phyloP scores from a whole-genome alignment of 306 rosid genomes.

The Arachis stenosperma region DNA sequence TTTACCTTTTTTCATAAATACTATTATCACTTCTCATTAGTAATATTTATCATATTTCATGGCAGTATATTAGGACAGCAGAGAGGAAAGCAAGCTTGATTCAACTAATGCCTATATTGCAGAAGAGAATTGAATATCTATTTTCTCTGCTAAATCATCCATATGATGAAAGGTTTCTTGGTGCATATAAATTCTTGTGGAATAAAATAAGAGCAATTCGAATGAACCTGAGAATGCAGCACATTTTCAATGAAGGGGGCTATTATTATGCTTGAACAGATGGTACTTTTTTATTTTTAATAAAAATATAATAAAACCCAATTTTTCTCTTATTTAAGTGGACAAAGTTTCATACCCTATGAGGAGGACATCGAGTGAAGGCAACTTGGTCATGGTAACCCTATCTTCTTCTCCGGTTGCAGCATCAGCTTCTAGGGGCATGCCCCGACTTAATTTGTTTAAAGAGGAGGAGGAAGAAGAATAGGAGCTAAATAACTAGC shows the following conservation, averaged over 20 bases:
- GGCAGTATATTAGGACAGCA: conserved; percentile 93
- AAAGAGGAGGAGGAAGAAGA: conserved; percentile 27
- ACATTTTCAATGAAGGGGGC: conserved; percentile 81
- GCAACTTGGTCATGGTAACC: conserved; percentile 44
- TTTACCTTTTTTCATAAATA: background rate
- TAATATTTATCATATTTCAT: conserved; percentile 24
- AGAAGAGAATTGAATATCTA: conserved; percentile 75
- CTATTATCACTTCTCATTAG: background rate
- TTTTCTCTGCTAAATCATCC: conserved; percentile 77
- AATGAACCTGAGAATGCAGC: conserved; percentile 99
- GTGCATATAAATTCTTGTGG: conserved; percentile 91
- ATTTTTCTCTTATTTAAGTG: conserved; percentile 24
- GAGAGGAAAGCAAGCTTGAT: conserved; percentile 94
- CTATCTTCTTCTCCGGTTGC: background rate
- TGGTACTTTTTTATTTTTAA: conserved; percentile 34
- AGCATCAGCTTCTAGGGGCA: background rate
- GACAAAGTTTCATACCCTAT: conserved; percentile 59
- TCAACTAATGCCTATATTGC: conserved; percentile 87
- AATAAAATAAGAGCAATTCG: conserved; percentile 98
- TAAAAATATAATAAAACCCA: background rate
- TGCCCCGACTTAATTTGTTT: conserved; percentile 3
- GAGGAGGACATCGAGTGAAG: conserved; percentile 61
- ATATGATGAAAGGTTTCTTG: conserved; percentile 77
- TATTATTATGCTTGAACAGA: conserved; percentile 93
- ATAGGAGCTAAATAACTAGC: background rate